phyloP scores from a whole-genome alignment of 371 early-diverging fungal genomes.

The Batkoa obscura region DNA sequence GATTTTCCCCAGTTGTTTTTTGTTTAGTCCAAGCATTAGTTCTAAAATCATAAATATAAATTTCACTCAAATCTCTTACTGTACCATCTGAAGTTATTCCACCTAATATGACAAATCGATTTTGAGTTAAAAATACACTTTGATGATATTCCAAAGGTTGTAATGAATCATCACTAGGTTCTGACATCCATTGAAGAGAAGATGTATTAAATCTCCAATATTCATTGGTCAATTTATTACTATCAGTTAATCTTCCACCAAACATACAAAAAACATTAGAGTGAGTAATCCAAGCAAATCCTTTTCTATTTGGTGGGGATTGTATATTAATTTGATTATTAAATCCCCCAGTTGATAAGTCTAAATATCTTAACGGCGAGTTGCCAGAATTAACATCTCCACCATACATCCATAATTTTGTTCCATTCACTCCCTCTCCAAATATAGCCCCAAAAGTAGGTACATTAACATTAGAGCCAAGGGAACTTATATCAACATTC shows the following conservation, averaged over 20 bases:
- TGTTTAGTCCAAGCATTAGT: neutral
- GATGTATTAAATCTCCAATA: neutral
- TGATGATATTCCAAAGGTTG: neutral
- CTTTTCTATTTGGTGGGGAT: neutral
- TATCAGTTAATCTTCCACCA: neutral
- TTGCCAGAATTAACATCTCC: neutral
- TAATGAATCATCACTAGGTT: neutral
- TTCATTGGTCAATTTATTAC: neutral
- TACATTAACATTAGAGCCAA: neutral
- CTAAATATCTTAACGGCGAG: neutral
- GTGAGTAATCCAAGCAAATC: neutral
- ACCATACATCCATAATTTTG: neutral
- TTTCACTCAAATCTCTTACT: neutral
- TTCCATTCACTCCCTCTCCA: neutral
- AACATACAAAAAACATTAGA: neutral
- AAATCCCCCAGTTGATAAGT: neutral
- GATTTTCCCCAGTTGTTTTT: neutral
- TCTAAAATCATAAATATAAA: neutral
- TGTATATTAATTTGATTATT: neutral
- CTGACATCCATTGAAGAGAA: neutral
- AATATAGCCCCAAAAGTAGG: neutral
- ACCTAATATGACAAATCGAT: neutral
- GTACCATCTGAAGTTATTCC: neutral
- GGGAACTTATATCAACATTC: neutral
- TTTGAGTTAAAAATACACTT: neutral